A percentile compares a stretch with the other conserved stretches of the same genome.
These are phyloP conservation scores for Carex myosuroides DNA, from an alignment of 176 grass and related monocot species.

Conservation along the genomic window DNA sequence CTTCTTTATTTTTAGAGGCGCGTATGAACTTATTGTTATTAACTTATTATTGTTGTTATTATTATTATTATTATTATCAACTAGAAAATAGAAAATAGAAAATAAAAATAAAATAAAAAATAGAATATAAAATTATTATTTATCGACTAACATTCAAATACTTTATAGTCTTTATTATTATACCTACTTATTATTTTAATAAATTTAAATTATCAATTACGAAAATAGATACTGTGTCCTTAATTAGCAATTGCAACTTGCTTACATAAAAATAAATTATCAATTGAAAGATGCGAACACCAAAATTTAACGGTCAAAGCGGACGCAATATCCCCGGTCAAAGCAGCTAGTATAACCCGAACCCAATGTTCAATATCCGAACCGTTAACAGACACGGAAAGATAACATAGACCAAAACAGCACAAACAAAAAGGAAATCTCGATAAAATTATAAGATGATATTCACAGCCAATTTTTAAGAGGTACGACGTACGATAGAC, in stretches of 20 bases:
- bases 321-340: background rate
- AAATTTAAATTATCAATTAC: too few species aligned
- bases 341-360: background rate
- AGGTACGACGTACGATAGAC: background rate
- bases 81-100: background rate
- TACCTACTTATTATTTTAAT: too few species aligned
- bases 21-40: too few species aligned
- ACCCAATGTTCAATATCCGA: background rate
- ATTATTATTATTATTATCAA: background rate
- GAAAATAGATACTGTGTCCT: too few species aligned
- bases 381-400: constrained; percentile 13
- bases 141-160: too few species aligned
- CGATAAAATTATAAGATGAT: background rate
- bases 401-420: background rate
- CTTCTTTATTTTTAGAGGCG: too few species aligned
- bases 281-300: too few species aligned
- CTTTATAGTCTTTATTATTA: too few species aligned
- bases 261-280: too few species aligned
- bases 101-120: background rate
- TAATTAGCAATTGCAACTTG: too few species aligned
- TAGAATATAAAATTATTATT: background rate
- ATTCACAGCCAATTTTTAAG: background rate
- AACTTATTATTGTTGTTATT: background rate
- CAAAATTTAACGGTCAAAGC: too few species aligned
- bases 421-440: background rate